Evolutionary conservation across 352 stramenopile species (phyloP), one percentile per base, ranked within the genome.

Genomic region (Pseudoperonospora humuli): DNA sequence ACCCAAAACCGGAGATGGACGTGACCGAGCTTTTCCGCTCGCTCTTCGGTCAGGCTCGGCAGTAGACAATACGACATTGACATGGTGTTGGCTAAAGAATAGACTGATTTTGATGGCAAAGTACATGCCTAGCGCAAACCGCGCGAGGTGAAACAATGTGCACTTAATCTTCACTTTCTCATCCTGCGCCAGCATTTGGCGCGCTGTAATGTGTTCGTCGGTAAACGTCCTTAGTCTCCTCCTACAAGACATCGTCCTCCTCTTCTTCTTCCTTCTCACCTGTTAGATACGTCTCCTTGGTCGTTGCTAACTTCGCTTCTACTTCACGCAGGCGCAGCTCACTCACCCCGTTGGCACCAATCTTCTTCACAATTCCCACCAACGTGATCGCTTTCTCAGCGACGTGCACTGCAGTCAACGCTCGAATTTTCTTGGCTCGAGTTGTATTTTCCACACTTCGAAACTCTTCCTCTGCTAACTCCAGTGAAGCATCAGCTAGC

Each of bases 241-340:
- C 42, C 61, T 86, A 93, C 44, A 93, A 55, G 43, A 93, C 78
- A 56, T 93, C 81, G 46, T 91, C 81, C 43, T 93, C 81, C 45
- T 93, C 81, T 44, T 90, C 77, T 18, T 84, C 75, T 41, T 89
- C 78, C 42, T 86, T 61, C 41, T 85, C 61, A 8, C 60, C 72
- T 41, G 45, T 61, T 39, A 86, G 48, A 39, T 74, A 90, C 19
- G 66, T 35, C 10, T 85, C 74, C 32, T 85, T 86, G 11, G 86
- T 39, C 33, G 64, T 66, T 9, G 54, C 43, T 23, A 72, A 42
- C 4, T 45, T 64, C 1, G 49, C 46, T 29, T 89, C 75, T 14
- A 91, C 41, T 5, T 58, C 37, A 0, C 41, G 43, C 14, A 87
- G 38, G 5, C 81, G 76, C 18, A 42, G 25, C 3, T 66, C 61